Conservation (phyloP, 2,329 filamentous ascomycete genomes). For the Fusarium avenaceum region DNA sequence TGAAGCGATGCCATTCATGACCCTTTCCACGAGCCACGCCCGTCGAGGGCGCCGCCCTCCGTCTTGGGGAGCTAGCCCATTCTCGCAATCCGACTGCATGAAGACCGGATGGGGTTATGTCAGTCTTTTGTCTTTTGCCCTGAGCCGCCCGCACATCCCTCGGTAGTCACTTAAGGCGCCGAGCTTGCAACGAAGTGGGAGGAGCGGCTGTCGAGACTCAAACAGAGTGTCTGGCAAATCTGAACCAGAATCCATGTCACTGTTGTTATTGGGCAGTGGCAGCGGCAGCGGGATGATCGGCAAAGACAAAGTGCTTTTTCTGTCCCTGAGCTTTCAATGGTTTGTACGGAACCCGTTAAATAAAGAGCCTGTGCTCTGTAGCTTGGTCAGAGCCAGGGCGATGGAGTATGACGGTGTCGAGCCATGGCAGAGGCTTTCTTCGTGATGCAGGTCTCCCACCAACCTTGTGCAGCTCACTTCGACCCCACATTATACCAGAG, state of each 20-base stretch:
- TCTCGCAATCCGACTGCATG: slow-evolving; percentile 13
- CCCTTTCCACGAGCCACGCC: slow-evolving; percentile 20
- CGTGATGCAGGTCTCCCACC: neutral
- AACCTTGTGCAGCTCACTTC: neutral
- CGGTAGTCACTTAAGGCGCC: slow-evolving; percentile 5
- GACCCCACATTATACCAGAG: slow-evolving; percentile 9
- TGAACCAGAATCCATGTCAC: slow-evolving; percentile 25
- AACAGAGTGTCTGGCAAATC: slow-evolving; percentile 16
- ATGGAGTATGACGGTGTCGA: neutral
- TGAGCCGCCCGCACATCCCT: too few species aligned
- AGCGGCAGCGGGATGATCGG: slow-evolving; percentile 25
- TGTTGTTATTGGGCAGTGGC: slow-evolving; percentile 8
- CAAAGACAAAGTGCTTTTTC: slow-evolving; percentile 7
- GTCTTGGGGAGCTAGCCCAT: slow-evolving; percentile 15
- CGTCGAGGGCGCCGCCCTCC: slow-evolving; percentile 24
- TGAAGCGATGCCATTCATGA: slow-evolving; percentile 30
- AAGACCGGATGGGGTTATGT: slow-evolving; percentile 25
- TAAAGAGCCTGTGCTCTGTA: neutral
- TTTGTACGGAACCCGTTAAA: neutral
- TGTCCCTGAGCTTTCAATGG: neutral
- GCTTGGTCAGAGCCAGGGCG: neutral
- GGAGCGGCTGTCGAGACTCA: slow-evolving; percentile 14
- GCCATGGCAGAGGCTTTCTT: neutral
- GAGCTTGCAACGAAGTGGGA: slow-evolving; percentile 9
- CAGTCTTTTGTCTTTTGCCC: slow-evolving; percentile 7